Evolutionary conservation across 805 yeast genomes (phyloP).

Genomic region (Candida michaelii): DNA sequence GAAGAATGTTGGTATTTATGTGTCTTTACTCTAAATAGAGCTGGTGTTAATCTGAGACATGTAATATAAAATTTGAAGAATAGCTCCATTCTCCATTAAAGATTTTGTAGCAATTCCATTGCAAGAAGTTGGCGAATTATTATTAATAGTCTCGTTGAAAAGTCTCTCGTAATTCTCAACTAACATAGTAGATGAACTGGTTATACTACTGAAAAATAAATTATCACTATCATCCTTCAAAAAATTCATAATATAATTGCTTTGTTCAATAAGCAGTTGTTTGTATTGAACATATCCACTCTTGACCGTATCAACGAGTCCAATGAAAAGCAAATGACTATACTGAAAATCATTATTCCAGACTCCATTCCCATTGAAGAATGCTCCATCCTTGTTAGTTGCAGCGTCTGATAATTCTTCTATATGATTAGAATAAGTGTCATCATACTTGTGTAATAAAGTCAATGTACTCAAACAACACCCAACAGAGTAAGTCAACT

Average conservation of each 20-base stretch:
- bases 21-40: too few species aligned
- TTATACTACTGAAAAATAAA: conserved; percentile 14
- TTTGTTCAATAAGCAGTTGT: conserved; percentile 17
- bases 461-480: conserved; percentile 23
- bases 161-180: conserved; percentile 9
- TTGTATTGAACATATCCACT: conserved; percentile 5
- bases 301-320: conserved; percentile 18
- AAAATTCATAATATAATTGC: conserved; percentile 14
- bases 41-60: conserved; percentile 11
- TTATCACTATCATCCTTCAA: conserved; percentile 16
- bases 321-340: conserved; percentile 23
- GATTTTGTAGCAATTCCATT: conserved; percentile 12
- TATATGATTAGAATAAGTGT: conserved; percentile 17
- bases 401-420: conserved; percentile 18
- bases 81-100: conserved; percentile 19
- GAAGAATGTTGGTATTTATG: too few species aligned
- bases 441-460: conserved; percentile 16
- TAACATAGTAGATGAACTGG: conserved; percentile 5
- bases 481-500: conserved; percentile 31
- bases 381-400: conserved; percentile 18
- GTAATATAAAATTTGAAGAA: conserved; percentile 17
- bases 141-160: conserved; percentile 7
- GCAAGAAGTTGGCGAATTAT: conserved; percentile 2
- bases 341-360: conserved; percentile 28
- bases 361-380: conserved; percentile 19